These are phyloP conservation scores for Aspergillus sclerotialis DNA, from an alignment of 2,329 filamentous ascomycete species.

Conservation along the genomic window DNA sequence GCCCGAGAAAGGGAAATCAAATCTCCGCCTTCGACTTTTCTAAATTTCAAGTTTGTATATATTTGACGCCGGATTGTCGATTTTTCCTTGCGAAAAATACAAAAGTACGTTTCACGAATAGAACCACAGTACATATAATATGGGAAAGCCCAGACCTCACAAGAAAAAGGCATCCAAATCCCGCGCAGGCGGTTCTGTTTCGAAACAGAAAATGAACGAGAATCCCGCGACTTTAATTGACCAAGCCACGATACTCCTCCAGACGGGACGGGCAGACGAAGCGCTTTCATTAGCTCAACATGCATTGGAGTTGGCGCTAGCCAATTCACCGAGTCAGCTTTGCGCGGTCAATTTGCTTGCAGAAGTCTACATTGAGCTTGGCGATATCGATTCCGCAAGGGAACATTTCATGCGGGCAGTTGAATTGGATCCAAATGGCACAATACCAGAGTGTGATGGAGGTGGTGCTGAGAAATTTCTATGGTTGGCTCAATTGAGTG, in stretches of 20 bases:
- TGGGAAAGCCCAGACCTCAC: slow-evolving; percentile 48
- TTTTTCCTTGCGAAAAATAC: slow-evolving; percentile 1
- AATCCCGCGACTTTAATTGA: slow-evolving; percentile 50
- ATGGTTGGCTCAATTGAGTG: slow-evolving; percentile 83
- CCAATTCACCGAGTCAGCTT: slow-evolving; percentile 34
- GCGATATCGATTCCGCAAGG: slow-evolving; percentile 70
- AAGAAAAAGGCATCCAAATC: slow-evolving; percentile 37
- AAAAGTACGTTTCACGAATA: slow-evolving; percentile 7
- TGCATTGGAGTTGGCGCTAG: slow-evolving; percentile 38
- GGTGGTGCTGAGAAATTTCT: slow-evolving; percentile 91
- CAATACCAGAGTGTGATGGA: slow-evolving; percentile 61
- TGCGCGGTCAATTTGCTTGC: slow-evolving; percentile 68
- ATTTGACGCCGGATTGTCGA: slow-evolving; percentile 1
- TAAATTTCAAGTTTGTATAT: slow-evolving; percentile 3
- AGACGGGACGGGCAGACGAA: slow-evolving; percentile 52
- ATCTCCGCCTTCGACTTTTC: slow-evolving; percentile 9
- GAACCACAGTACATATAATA: slow-evolving; percentile 18
- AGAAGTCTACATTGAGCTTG: slow-evolving; percentile 74
- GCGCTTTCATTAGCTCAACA: slow-evolving; percentile 50
- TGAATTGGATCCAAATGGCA: slow-evolving; percentile 68
- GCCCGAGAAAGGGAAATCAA: too few relatives aligned
- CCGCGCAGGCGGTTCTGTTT: slow-evolving; percentile 37
- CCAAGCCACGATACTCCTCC: slow-evolving; percentile 50
- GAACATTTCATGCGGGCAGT: slow-evolving; percentile 67
- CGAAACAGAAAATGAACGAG: slow-evolving; percentile 40